These are phyloP conservation scores for Cladosporium sphaerospermum DNA, from an alignment of 2,329 filamentous ascomycete genomes.

Conservation along the genomic window DNA sequence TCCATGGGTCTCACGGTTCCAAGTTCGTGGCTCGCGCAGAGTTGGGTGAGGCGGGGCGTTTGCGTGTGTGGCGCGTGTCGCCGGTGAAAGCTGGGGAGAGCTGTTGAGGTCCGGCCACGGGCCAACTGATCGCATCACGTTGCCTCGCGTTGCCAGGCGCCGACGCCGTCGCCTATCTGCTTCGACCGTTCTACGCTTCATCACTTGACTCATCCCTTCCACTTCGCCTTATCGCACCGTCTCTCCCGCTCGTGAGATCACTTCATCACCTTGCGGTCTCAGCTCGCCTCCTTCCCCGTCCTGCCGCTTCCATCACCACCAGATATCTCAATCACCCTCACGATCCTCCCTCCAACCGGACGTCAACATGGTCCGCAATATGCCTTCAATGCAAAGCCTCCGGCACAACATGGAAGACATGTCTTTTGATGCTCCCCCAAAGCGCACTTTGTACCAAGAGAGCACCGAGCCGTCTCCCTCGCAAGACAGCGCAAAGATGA, in stretches of 20 bases:
- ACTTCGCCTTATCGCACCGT: background rate
- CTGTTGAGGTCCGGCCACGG: background rate
- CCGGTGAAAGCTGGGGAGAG: background rate
- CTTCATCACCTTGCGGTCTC: too few species aligned
- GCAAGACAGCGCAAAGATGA: background rate
- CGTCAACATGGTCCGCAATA: slow-evolving; percentile 25
- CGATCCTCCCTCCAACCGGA: background rate
- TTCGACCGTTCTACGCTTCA: background rate
- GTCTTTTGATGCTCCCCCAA: slow-evolving; percentile 6
- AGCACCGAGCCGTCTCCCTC: background rate
- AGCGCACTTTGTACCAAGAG: slow-evolving; percentile 5
- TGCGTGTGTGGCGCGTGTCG: slow-evolving; percentile 9
- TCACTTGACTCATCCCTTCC: background rate
- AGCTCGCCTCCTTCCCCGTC: background rate
- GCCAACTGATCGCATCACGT: slow-evolving; percentile 10
- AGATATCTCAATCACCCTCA: background rate
- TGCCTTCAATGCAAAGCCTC: slow-evolving; percentile 23
- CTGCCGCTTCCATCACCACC: background rate
- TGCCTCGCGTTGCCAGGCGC: slow-evolving; percentile 7
- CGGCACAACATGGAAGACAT: slow-evolving; percentile 18
- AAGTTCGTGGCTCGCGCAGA: too few species aligned
- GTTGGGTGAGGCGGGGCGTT: slow-evolving; percentile 6
- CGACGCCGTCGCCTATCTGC: background rate
- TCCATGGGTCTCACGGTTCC: background rate
- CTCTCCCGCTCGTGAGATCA: too few species aligned